Conservation (phyloP, 1,139 yeast species). For the Yamadazyma aaseri region DNA sequence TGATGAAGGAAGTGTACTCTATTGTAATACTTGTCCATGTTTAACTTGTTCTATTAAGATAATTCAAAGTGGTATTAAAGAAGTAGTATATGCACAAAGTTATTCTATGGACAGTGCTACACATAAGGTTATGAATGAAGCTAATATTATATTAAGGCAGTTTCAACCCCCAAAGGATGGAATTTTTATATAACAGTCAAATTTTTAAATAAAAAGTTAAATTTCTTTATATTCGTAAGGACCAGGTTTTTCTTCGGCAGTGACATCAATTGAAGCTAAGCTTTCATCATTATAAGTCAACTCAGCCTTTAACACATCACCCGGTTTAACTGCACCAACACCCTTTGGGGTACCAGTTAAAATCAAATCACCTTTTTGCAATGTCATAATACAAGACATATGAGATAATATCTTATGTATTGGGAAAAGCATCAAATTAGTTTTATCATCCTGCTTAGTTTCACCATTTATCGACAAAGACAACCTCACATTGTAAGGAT, state of each 20-base stretch:
- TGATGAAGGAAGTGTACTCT: conserved; percentile 55
- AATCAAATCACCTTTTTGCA: conserved; percentile 86
- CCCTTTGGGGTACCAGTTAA: conserved; percentile 98
- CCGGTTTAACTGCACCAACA: conserved; percentile 80
- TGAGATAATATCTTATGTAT: conserved; percentile 77
- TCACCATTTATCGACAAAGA: conserved; percentile 69
- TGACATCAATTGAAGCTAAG: conserved; percentile 52
- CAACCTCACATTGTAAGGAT: conserved; percentile 72
- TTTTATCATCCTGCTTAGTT: conserved; percentile 68
- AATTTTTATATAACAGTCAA: conserved; percentile 30
- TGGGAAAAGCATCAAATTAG: conserved; percentile 87
- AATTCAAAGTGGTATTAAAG: conserved; percentile 86
- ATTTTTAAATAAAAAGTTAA: no score
- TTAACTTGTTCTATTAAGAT: conserved; percentile 93
- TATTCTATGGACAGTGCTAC: conserved; percentile 87
- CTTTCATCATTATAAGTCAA: conserved; percentile 54
- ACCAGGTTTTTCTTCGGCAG: conserved; percentile 70
- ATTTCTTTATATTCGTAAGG: conserved; percentile 67
- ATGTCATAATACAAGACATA: conserved; percentile 85
- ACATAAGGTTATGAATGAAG: conserved; percentile 67
- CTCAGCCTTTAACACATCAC: conserved; percentile 71
- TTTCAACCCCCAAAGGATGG: conserved; percentile 61
- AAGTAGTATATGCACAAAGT: conserved; percentile 91
- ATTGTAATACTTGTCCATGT: conserved; percentile 98
- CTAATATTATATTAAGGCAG: conserved; percentile 73